Conservation (phyloP, 805 yeast genomes). For the Kodamaea kakaduensis region DNA sequence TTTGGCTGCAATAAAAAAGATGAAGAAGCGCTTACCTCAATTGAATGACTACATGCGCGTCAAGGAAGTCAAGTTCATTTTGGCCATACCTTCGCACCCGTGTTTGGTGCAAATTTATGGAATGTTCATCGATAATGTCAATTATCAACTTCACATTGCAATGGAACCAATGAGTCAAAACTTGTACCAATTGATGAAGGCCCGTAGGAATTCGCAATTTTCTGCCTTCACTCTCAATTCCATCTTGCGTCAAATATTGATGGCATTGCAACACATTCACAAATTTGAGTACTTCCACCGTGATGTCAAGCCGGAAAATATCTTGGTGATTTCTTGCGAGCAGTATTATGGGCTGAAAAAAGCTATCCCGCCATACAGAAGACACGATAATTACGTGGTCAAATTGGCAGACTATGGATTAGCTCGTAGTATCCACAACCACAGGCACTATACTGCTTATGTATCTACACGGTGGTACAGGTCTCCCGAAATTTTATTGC, state of each 20-base stretch:
- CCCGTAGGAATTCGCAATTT: constrained; percentile 51
- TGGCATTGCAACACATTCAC: constrained; percentile 83
- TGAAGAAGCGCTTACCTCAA: constrained; percentile 50
- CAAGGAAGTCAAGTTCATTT: constrained; percentile 65
- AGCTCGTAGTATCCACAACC: constrained; percentile 56
- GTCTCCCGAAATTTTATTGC: constrained; percentile 72
- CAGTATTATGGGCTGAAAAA: constrained; percentile 46
- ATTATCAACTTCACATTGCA: constrained; percentile 66
- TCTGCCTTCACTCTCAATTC: constrained; percentile 59
- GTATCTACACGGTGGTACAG: constrained; percentile 86
- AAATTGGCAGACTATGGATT: constrained; percentile 81
- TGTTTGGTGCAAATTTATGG: constrained; percentile 74
- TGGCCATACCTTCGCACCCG: constrained; percentile 65
- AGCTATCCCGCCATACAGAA: constrained; percentile 38
- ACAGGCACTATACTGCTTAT: constrained; percentile 63
- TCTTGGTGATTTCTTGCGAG: constrained; percentile 59
- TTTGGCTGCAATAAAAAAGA: constrained; percentile 76
- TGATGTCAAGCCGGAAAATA: constrained; percentile 92
- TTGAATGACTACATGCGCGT: constrained; percentile 36
- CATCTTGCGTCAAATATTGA: constrained; percentile 64
- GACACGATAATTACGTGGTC: constrained; percentile 50
- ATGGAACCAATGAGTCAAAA: constrained; percentile 89
- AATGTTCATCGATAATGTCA: constrained; percentile 63
- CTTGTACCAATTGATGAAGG: constrained; percentile 69
- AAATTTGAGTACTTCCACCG: constrained; percentile 68